Evolutionary conservation across 202 grass and related monocot species (phyloP), one percentile per base, ranked within the genome.

Genomic region (Dendrocalamus latiflorus): DNA sequence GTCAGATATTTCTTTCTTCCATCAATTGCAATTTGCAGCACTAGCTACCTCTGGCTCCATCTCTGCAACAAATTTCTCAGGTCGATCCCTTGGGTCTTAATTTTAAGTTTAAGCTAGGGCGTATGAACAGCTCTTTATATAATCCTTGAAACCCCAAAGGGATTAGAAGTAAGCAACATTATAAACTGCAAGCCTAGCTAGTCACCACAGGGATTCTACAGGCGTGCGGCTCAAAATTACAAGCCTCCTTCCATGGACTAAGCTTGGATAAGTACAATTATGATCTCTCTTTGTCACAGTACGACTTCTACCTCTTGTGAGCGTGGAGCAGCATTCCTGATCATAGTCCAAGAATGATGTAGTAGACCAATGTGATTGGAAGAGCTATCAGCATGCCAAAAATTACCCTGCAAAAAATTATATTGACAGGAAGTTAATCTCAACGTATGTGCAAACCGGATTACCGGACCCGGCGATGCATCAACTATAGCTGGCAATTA

Each of bases 371-470:
- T 3, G 92, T 93, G 80, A 98, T 90, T 0, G 92, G 95, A 22
- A 98, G 88, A 54, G 95, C 89, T 87, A 98, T 87, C 49, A 98
- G 72, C 95, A 98, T 95, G 5, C 95, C 95, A 48, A 98, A 98
- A 83, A 98, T 98, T 3, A 98, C 95, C 49, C 95, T 98, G 88
- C 15, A 72, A 81, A 39, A 64, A 41, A 22, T 59, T 68, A 61
- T 5, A 70, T 1, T 6, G 3, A n/a, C 51, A 10, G 59, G 8
- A 59, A 55, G 13, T 72, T 68, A 68, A 53, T 34, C n/a, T 20
- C 18, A 62, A n/a, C 16, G 25, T 36, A 14, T 11, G 68, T 30
- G 22, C 64, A 77, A 76, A 68, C 17, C 0, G 8, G 22, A 48
- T 16, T 44, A 1, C 11, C 11, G 2, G 43, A 49, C 15, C 39